These are phyloP conservation scores for Melanomma pulvis-pyrius DNA, from an alignment of 495 filamentous ascomycete species.

Conservation along the genomic window DNA sequence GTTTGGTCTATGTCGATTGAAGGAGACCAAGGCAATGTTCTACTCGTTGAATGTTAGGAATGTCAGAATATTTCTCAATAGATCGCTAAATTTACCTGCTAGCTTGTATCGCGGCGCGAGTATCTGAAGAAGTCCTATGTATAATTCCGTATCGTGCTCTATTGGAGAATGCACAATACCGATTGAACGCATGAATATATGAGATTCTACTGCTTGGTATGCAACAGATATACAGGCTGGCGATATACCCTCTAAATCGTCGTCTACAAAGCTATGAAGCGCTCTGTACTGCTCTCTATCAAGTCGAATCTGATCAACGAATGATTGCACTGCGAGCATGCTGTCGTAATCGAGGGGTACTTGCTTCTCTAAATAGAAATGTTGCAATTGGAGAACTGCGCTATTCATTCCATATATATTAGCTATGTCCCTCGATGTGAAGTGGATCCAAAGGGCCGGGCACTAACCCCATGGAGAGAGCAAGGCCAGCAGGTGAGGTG, in stretches of 20 bases:
- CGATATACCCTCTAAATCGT: constrained; percentile 10
- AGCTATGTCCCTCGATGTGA: too few species aligned
- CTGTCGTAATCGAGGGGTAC: not conserved
- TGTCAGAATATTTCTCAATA: too few species aligned
- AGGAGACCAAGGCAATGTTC: not conserved
- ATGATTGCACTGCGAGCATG: not conserved
- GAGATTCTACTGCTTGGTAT: not conserved
- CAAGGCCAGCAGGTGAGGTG: too few species aligned
- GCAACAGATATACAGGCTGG: constrained; percentile 3
- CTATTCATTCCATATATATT: too few species aligned
- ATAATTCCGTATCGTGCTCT: not conserved
- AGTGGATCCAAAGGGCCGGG: too few species aligned
- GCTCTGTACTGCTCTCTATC: not conserved
- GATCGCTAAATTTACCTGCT: constrained; percentile 9
- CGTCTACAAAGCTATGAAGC: not conserved
- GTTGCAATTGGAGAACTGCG: constrained; percentile 20
- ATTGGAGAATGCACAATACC: not conserved
- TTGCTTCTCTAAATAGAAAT: not conserved
- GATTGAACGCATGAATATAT: not conserved
- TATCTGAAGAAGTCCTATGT: not conserved
- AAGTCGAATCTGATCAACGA: not conserved
- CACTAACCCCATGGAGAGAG: too few species aligned
- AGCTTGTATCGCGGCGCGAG: not conserved
- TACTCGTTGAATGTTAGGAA: too few species aligned
- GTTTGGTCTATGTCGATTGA: not conserved